A percentile compares a stretch with the other conserved stretches of the same genome.
phyloP scores from a whole-genome alignment of 1,139 yeast species.

The Pichia sp. region DNA sequence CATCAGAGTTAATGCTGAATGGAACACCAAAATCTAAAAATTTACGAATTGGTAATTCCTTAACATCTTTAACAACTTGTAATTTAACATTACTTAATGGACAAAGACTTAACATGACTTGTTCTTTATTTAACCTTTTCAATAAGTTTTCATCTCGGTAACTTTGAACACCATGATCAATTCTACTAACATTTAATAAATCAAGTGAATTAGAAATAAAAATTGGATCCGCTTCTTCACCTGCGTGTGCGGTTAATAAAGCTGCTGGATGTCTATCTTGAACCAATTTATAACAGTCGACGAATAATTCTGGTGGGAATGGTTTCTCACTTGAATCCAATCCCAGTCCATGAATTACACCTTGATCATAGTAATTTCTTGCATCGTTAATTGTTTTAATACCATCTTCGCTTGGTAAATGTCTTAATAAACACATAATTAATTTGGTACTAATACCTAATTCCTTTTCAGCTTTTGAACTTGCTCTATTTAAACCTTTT shows the following conservation, averaged over 20 bases:
- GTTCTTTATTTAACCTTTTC: conserved; percentile 45
- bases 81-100: conserved; percentile 71
- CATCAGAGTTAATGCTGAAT: conserved; percentile 74
- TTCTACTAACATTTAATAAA: conserved; percentile 53
- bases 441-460: conserved; percentile 60
- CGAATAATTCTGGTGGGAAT: conserved; percentile 63
- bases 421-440: conserved; percentile 76
- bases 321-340: conserved; percentile 72
- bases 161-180: conserved; percentile 74
- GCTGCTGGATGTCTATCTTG: conserved; percentile 42
- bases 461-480: conserved; percentile 49
- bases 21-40: conserved; percentile 60
- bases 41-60: conserved; percentile 55
- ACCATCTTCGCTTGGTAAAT: conserved; percentile 55
- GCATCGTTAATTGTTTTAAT: conserved; percentile 50
- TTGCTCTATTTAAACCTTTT: conserved; percentile 58
- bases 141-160: conserved; percentile 47
- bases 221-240: conserved; percentile 76
- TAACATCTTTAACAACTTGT: conserved; percentile 62
- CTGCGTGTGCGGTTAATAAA: conserved; percentile 76
- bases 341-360: conserved; percentile 65
- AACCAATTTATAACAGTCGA: conserved; percentile 49
- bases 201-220: conserved; percentile 55
- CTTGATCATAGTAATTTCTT: conserved; percentile 42
- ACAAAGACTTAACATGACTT: conserved; percentile 60